Conservation (phyloP, 1,139 yeast genomes). For the Waltiozyma sp. region DNA sequence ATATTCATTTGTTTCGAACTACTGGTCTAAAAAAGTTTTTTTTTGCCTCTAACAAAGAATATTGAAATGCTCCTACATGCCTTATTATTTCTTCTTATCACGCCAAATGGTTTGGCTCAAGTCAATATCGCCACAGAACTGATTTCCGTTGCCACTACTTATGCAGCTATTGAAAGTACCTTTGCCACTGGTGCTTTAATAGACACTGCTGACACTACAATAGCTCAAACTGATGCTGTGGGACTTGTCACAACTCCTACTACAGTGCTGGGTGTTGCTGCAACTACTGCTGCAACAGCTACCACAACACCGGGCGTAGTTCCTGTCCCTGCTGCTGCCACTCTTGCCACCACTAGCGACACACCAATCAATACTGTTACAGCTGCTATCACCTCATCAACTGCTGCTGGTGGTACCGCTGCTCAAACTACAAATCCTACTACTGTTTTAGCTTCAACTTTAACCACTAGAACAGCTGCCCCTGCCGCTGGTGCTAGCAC, state of each 20-base stretch:
- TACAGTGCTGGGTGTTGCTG: not conserved
- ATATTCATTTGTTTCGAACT: no score
- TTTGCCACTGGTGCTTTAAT: not conserved
- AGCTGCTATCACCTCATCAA: conserved; percentile 22
- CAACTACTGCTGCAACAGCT: not conserved
- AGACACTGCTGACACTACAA: conserved; percentile 8
- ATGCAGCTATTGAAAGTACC: not conserved
- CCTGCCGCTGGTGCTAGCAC: not conserved
- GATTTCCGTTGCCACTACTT: not conserved
- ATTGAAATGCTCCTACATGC: not conserved
- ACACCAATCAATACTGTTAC: conserved; percentile 9
- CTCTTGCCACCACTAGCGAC: conserved; percentile 23
- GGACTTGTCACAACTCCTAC: not conserved
- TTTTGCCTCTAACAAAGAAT: no score
- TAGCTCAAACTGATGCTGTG: conserved; percentile 6
- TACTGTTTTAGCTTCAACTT: conserved; percentile 1
- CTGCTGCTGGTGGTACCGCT: conserved; percentile 19
- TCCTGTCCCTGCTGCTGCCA: not conserved
- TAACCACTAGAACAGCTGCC: not conserved
- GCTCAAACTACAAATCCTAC: conserved; percentile 15
- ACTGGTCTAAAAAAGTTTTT: no score
- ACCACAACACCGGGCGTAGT: not conserved
- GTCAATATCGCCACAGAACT: conserved; percentile 16
- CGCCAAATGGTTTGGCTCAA: conserved; percentile 24
- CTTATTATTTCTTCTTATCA: conserved; percentile 17